These are phyloP conservation scores for Emergomyces orientalis DNA, from an alignment of 2,329 filamentous ascomycete species.

Conservation along the genomic window DNA sequence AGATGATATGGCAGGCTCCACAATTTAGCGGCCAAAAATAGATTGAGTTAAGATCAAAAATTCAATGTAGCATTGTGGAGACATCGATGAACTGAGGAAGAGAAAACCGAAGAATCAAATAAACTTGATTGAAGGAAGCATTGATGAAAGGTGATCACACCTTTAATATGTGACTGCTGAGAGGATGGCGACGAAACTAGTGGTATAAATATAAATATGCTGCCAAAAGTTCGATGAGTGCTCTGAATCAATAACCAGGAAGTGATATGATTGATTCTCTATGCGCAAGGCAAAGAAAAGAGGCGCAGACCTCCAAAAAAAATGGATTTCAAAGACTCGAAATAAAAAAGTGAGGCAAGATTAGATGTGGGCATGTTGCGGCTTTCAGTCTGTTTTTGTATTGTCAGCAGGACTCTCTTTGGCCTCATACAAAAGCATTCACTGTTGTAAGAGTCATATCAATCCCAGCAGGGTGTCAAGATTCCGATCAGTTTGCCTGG, in stretches of 20 bases:
- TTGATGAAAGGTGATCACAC: not conserved
- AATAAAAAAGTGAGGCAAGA: constrained; percentile 10
- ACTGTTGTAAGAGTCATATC: constrained; percentile 7
- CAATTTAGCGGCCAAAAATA: not conserved
- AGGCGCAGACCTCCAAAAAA: not conserved
- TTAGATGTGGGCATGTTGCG: not conserved
- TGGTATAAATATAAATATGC: not conserved
- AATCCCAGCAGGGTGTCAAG: not conserved
- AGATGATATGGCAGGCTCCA: not conserved
- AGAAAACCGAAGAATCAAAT: not conserved
- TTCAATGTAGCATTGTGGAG: constrained; percentile 3
- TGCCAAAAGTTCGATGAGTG: not conserved
- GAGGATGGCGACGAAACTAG: not conserved
- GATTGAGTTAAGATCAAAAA: not conserved
- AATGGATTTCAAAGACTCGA: not conserved
- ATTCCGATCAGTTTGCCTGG: not conserved
- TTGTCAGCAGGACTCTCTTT: constrained; percentile 7
- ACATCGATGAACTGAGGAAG: not conserved
- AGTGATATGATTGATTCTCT: not conserved
- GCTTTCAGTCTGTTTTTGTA: constrained; percentile 1
- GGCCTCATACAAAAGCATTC: not conserved
- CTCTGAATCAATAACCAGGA: not conserved
- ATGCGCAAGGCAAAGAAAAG: not conserved
- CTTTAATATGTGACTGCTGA: not conserved
- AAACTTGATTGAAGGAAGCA: not conserved